Percentiles rank a stretch among this genome's conserved stretches.
Conservation (phyloP, 169 alveolate genomes). For the Amoebophrya sp. region DNA sequence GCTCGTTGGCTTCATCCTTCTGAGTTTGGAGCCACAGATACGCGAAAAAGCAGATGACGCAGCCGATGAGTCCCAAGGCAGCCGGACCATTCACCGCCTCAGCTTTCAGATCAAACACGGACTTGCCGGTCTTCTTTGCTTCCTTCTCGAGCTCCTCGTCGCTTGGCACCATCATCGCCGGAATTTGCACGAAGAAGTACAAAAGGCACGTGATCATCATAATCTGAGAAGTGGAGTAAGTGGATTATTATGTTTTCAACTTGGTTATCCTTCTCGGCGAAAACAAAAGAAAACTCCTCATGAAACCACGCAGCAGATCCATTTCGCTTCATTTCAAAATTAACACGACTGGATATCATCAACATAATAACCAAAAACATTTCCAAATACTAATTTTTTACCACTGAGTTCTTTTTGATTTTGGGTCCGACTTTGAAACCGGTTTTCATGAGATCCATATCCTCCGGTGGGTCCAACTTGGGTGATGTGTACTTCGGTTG, state of each 20-base stretch:
- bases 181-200: slow-evolving; percentile 7
- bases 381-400: no score
- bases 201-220: background rate
- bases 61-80: background rate
- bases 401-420: background rate
- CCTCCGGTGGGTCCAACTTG: background rate
- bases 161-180: background rate
- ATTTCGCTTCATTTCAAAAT: no score
- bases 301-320: no score
- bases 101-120: background rate
- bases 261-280: no score
- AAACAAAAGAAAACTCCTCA: no score
- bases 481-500: background rate
- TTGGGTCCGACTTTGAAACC: slow-evolving; percentile 3
- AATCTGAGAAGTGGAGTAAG: background rate
- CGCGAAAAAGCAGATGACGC: slow-evolving; percentile 21
- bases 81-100: background rate
- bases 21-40: background rate
- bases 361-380: no score
- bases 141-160: background rate
- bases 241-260: background rate
- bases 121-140: background rate
- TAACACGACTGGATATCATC: no score
- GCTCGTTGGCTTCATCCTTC: background rate
- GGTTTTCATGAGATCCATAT: background rate